Evolutionary conservation across 768 basidiomycete species (phyloP), one percentile per base, ranked within the genome.

Genomic region (Lenzites betulinus): DNA sequence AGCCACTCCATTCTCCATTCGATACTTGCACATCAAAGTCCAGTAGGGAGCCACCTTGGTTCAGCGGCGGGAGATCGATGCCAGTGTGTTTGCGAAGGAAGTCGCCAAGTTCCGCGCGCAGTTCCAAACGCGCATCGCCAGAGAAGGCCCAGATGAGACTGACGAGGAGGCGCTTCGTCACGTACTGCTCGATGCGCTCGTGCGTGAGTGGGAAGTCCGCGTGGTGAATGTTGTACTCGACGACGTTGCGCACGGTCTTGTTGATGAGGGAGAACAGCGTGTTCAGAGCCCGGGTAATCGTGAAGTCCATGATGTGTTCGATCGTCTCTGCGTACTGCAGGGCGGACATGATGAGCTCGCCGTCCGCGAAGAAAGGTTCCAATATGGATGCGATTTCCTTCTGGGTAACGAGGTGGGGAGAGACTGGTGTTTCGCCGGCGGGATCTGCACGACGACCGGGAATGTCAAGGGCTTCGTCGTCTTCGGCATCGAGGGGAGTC

Each of bases 261-360:
- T 98, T 98, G 75, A 98, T 77, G 51, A 98, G 83, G 12, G 97
- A 98, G 80, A 99, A 98, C 20, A 99, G 83, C 0, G 97, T 98
- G 68, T 92, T 93, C 57, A 98, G 85, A 0, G 94, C 94, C 43
- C 97, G 92, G 9, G 89, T 93, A 35, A 76, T 73, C 1, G 96
- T 97, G 78, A 98, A 98, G 74, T 98, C 95, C 97, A 99, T 98
- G 77, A 99, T 98, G 69, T 99, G 97, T 67, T 94, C 91, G 47
- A 94, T 88, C n/a, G 85, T 82, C 50, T 85, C 86, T 0, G 95
- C 93, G 67, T 87, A 93, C 23, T 80, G 78, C 43, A 98, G 80
- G 5, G 95, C 93, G 5, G 83, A 78, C 64, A 82, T 81, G 59
- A 98, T 90, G 6, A 99, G 81, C 30, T 92, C 95, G 58, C 86